A percentile compares a stretch with the other conserved stretches of the same genome.
phyloP scores from a whole-genome alignment of 805 yeast genomes.

The Candida parachauliodes region DNA sequence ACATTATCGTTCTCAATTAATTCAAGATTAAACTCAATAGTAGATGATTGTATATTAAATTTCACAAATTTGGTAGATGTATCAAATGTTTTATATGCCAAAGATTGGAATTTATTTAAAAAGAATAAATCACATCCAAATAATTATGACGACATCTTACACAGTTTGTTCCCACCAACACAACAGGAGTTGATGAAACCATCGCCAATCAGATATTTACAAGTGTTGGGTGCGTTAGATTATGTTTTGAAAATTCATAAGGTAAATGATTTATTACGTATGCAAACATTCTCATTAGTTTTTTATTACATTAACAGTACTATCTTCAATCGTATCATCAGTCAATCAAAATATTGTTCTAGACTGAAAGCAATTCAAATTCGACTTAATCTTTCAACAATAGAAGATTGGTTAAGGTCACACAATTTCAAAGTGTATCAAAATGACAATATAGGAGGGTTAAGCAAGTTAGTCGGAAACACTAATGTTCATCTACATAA shows the following conservation, averaged over 20 bases:
- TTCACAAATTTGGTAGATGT: constrained; percentile 83
- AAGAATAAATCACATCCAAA: constrained; percentile 40
- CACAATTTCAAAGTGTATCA: constrained; percentile 48
- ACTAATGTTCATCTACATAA: constrained; percentile 16
- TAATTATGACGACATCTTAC: constrained; percentile 69
- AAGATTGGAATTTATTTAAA: constrained; percentile 55
- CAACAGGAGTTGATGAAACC: constrained; percentile 78
- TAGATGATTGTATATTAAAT: constrained; percentile 68
- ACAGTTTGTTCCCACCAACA: constrained; percentile 82
- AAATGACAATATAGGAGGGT: constrained; percentile 31
- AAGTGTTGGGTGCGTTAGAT: constrained; percentile 82
- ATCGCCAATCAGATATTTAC: constrained; percentile 81
- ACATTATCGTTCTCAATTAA: constrained; percentile 66
- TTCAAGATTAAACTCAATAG: constrained; percentile 50
- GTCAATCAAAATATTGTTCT: constrained; percentile 66
- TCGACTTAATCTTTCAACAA: constrained; percentile 74
- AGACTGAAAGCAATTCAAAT: constrained; percentile 88
- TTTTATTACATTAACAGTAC: constrained; percentile 73
- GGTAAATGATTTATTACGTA: constrained; percentile 72
- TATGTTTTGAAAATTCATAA: constrained; percentile 80
- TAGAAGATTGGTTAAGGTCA: constrained; percentile 91
- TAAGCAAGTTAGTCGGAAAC: constrained; percentile 17
- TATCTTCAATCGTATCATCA: constrained; percentile 69
- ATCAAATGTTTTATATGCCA: constrained; percentile 70
- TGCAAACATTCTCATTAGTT: constrained; percentile 74